Conservation (phyloP, 1,284 basidiomycete genomes). For the Leccinum proximum region DNA sequence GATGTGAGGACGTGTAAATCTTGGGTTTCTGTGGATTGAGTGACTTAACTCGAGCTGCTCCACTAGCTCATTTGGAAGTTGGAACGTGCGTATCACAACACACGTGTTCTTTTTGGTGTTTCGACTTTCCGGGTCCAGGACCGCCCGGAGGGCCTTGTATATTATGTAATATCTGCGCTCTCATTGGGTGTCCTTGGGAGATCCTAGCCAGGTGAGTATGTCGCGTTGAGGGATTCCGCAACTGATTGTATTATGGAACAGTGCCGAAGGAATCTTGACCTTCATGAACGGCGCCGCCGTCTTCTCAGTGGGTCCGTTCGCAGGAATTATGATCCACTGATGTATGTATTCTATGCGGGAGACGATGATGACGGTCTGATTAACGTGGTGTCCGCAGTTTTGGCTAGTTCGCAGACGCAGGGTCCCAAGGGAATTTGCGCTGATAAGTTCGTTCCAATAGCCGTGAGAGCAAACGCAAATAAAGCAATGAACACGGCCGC, state of each 20-base stretch:
- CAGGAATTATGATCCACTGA: slow-evolving; percentile 70
- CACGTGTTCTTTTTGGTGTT: too few species aligned
- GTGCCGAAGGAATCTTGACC: slow-evolving; percentile 44
- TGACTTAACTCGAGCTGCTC: too few species aligned
- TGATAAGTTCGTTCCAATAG: slow-evolving; percentile 62
- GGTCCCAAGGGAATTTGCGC: slow-evolving; percentile 61
- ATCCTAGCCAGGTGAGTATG: slow-evolving; percentile 43
- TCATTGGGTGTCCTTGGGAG: slow-evolving; percentile 55
- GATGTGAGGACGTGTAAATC: too few species aligned
- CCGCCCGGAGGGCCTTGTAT: too few species aligned
- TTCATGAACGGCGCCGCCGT: slow-evolving; percentile 74
- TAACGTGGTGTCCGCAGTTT: slow-evolving; percentile 39
- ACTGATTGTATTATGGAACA: slow-evolving; percentile 18
- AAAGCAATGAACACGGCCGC: slow-evolving; percentile 67
- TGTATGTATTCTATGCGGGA: slow-evolving; percentile 37
- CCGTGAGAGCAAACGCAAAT: slow-evolving; percentile 56
- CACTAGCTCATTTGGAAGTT: too few species aligned
- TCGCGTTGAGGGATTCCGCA: background rate
- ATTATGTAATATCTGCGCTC: slow-evolving; percentile 41
- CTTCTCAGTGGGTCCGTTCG: slow-evolving; percentile 65
- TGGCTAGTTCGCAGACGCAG: slow-evolving; percentile 62
- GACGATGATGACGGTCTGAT: slow-evolving; percentile 1
- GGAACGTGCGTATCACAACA: too few species aligned
- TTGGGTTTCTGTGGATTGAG: too few species aligned
- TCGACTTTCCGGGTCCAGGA: too few species aligned